Base-by-base conservation (phyloP, 2,329 filamentous ascomycete genomes). In the Epichloe typhina region DNA sequence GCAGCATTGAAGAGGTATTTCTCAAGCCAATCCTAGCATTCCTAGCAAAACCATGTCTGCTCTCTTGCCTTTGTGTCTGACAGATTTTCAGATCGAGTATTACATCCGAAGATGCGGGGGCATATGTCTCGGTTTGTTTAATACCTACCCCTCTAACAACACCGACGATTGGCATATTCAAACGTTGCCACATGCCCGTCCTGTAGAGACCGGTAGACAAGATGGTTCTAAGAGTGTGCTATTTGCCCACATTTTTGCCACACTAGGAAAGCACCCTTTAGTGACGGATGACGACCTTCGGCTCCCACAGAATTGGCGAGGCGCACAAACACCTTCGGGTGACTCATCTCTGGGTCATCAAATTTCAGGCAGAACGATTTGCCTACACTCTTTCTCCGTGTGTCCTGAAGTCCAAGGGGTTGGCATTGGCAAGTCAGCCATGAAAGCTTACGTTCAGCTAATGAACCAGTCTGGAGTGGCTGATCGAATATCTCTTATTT, bases 341-440 rank as follows among this genome's bases (percentile, higher is more conserved):
- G 80, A 9, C 13, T 52, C 52, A 5, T 23, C 42, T 39, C 41
- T 49, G 13, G 88, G 88, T 35, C 87, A 95, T 65, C 79, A 85
- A 58, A 80, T 88, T 52, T 70, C 72, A 15, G 88, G 88, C 39
- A 70, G 80, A 42, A 94, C 87, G 0, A 75, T 95, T 50, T 87
- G 82, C 50, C 69, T 95, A 47, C 90, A 96, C 67, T 91, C 86
- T 0, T 74, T 96, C 5, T 87, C 86, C 17, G 83, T 95, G 5
- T 73, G 85, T 50, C 88, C 87, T 1, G 78, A 82, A 53, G 80
- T 88, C 51, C 87, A 93, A 56, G 74, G 79, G 36, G 80, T 82
- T 52, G 85, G 87, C 1, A 72, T 95, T 3, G 90, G 86, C 15
- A 81, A 77, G 55, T 80, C 83, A 19, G 69, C 94, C 53, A 73